Base-by-base conservation (phyloP, 345 rosid genomes). In the Noccaea bulbosa region DNA sequence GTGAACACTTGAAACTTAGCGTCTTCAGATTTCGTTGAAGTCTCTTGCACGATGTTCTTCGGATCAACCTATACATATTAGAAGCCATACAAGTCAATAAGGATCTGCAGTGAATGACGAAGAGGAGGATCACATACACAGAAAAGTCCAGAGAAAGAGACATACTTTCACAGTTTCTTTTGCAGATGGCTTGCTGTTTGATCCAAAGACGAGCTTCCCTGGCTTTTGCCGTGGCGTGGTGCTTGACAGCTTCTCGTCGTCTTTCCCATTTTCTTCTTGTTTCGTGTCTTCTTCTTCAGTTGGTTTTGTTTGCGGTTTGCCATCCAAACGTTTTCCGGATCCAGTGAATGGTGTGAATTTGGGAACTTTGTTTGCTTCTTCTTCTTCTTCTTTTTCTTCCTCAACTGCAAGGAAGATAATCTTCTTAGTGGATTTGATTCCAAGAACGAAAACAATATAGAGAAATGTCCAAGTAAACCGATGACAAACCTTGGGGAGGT, bases 311-410 rank as follows among this genome's bases (percentile, higher is more conserved):
- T 75, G 64, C n/a, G 74, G 10, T 75, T 78, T 84, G 2, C 91
- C 89, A 74, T 86, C 89, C 71, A 84, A 74, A 51, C 89, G 85
- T 49, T 81, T 86, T 11, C 79, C 82, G 0, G 77, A 81, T 52
- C 94, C 89, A 64, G 77, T 80, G 65, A 88, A 86, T 0, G 91
- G 83, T 24, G 44, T 78, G 79, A 86, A 81, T 74, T 80, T 83
- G 33, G 80, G 58, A 33, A 66, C 61, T 74, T 81, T 84, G 73
- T 55, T 70, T 2, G 81, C 17, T 4, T 79, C 83, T 62, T 82
- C 87, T 46, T 83, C 85, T 20, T 20, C 22, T 62, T 82, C 87
- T 46, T 83, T 84, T 20, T 20, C 22, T 70, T 82, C 85, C 43
- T 70, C 69, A 46, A 53, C 86, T 82, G 73, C 61, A 65, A 64